Conservation (phyloP, 352 stramenopile genomes). For the Phytopythium delawarense region DNA sequence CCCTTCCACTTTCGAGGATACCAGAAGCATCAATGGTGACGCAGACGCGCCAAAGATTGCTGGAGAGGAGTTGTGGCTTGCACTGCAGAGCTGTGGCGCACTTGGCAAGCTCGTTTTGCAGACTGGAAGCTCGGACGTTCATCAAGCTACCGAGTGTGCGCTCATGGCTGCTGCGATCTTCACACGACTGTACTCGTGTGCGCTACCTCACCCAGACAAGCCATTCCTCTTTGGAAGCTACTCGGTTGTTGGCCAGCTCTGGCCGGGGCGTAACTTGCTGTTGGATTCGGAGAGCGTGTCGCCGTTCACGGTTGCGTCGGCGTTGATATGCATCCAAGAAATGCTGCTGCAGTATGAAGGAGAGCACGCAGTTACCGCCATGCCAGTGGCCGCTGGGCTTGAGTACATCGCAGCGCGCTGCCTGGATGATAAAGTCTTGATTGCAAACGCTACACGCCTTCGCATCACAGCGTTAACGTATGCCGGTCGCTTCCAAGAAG, state of each 20-base stretch:
- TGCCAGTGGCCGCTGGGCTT: constrained; percentile 58
- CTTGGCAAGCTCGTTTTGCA: constrained; percentile 59
- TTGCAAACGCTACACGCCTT: constrained; percentile 46
- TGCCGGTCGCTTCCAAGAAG: constrained; percentile 50
- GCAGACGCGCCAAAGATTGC: constrained; percentile 27
- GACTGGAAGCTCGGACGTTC: constrained; percentile 22
- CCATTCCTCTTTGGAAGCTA: constrained; percentile 62
- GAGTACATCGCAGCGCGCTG: constrained; percentile 38
- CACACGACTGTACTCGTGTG: constrained; percentile 49
- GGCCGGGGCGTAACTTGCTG: constrained; percentile 50
- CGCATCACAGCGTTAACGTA: constrained; percentile 46
- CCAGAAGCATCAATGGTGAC: constrained; percentile 10
- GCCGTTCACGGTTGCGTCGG: constrained; percentile 27
- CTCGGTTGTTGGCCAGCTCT: constrained; percentile 42
- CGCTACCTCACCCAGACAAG: constrained; percentile 53
- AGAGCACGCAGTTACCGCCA: constrained; percentile 33
- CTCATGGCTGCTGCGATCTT: constrained; percentile 62
- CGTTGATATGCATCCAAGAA: constrained; percentile 41
- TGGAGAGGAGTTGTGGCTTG: constrained; percentile 53
- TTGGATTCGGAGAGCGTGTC: constrained; percentile 36
- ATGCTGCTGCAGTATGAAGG: constrained; percentile 49
- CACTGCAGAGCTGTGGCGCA: constrained; percentile 42
- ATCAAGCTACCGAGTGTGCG: constrained; percentile 50
- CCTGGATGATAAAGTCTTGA: constrained; percentile 42
- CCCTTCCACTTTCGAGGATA: constrained; percentile 12